Percentiles rank a stretch among this genome's conserved stretches.
Evolutionary conservation across 805 yeast species (phyloP).

Genomic region (Yarrowia keelungensis): DNA sequence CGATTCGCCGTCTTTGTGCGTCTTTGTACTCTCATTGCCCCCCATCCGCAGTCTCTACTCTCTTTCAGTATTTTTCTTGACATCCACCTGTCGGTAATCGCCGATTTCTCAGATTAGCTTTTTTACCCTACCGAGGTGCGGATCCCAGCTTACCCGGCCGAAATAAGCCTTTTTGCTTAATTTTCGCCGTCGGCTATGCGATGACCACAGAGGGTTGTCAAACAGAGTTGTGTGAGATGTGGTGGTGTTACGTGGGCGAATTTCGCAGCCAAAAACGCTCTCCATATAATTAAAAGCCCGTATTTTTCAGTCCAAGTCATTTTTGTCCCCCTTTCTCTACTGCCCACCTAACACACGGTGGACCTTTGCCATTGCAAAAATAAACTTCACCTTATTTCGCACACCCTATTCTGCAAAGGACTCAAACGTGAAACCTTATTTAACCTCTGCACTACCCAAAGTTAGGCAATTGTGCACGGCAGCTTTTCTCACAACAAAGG

Average conservation of each 20-base stretch:
- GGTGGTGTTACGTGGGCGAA: neutral
- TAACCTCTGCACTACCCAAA: neutral
- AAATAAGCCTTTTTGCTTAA: conserved; percentile 7
- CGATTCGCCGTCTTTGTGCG: too few species aligned
- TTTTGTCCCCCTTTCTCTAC: too few species aligned
- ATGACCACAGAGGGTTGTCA: conserved; percentile 33
- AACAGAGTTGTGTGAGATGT: conserved; percentile 4
- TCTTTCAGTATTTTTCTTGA: too few species aligned
- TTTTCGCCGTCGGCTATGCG: conserved; percentile 38
- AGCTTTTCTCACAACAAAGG: conserved; percentile 28
- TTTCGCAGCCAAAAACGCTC: neutral
- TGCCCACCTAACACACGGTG: too few species aligned
- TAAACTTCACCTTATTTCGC: conserved; percentile 3
- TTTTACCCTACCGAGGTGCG: conserved; percentile 20
- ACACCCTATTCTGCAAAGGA: conserved; percentile 4
- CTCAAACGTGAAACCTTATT: conserved; percentile 5
- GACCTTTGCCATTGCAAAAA: too few species aligned
- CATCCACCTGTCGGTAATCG: conserved; percentile 5
- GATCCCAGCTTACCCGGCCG: conserved; percentile 17
- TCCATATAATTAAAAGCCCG: neutral
- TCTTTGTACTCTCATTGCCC: too few species aligned
- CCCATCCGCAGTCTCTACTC: too few species aligned
- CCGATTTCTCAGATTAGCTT: conserved; percentile 24
- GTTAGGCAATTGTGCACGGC: conserved; percentile 31
- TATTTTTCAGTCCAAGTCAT: too few species aligned